Conservation (phyloP, 108 stramenopile species). For the Fistulifera pelliculosa region DNA sequence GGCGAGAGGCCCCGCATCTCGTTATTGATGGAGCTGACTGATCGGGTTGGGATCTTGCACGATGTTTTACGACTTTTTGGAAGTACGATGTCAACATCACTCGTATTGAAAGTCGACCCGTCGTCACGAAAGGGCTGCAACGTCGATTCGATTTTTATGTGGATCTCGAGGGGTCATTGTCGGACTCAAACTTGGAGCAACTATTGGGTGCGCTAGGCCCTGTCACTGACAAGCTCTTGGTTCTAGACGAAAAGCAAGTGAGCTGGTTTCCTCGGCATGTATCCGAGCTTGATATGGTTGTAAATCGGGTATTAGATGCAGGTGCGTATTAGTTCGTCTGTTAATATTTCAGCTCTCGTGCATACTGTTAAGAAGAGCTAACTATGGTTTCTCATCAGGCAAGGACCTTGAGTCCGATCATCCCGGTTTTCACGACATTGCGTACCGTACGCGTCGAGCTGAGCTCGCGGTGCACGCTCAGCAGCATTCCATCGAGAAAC, state of each 20-base stretch:
- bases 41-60: constrained; percentile 81
- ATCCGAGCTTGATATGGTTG: constrained; percentile 86
- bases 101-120: constrained; percentile 82
- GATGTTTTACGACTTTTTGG: constrained; percentile 86
- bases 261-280: constrained; percentile 92
- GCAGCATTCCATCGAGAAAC: constrained; percentile 55
- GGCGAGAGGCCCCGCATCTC: constrained; percentile 45
- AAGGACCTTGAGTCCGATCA: constrained; percentile 62
- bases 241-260: constrained; percentile 80
- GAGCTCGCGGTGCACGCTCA: constrained; percentile 58
- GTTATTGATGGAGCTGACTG: constrained; percentile 77
- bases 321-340: constrained; percentile 16
- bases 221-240: constrained; percentile 55
- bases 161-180: constrained; percentile 57
- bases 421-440: constrained; percentile 84
- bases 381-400: no score
- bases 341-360: no score
- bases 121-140: constrained; percentile 5
- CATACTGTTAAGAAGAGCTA: no score
- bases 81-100: constrained; percentile 89
- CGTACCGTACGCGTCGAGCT: constrained; percentile 74
- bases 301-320: constrained; percentile 81
- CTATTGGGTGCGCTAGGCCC: constrained; percentile 40
- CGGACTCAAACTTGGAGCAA: constrained; percentile 41
- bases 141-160: constrained; percentile 74